Base-by-base conservation (phyloP, 257 asterid species). In the Leptodermis oblonga region DNA sequence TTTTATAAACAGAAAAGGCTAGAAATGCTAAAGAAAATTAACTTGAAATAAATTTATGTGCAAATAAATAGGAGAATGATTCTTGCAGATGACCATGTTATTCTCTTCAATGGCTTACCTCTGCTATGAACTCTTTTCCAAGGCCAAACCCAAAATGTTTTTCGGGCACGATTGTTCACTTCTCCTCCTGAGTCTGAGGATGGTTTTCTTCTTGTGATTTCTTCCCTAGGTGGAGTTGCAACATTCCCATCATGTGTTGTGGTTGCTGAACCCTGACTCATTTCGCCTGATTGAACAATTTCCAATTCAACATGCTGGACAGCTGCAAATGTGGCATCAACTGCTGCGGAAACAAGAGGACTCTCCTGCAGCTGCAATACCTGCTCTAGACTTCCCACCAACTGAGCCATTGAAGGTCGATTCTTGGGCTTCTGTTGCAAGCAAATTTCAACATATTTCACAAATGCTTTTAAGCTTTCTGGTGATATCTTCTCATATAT, bases 401-500 rank as follows among this genome's bases (percentile, higher is more conserved):
- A n/a, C n/a, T n/a, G n/a, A n/a, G n/a, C 72, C 79, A 74, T 74
- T 20, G 65, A 30, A 52, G 79, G 74, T 28, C 74, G 79, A 68
- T 43, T 42, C 17, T 55, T 23, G 17, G 74, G 74, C 4, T 28
- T 46, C 3, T 25, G 41, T 4, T 59, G 68, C 67, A 70, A 59
- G 74, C 74, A 70, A 8, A 25, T 59, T 11, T 42, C 28, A 14
- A 55, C 23, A 2, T 31, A 2, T 54, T 36, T 12, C 65, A 69
- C 64, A 30, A 69, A 55, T 54, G 3, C 52, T 37, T 17, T 41
- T 28, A 69, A 18, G 4, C 73, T 39, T 42, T 56, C 12, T 7
- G 63, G 13, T 13, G 54, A 37, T 23, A 34, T 53, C 25, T 52
- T 17, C 14, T 65, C 64, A 22, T 1, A 26, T 10, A 68, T 3